Percentiles rank a stretch among this genome's conserved stretches.
phyloP scores from a whole-genome alignment of 371 early-diverging fungal genomes.

The Nematocida minor region DNA sequence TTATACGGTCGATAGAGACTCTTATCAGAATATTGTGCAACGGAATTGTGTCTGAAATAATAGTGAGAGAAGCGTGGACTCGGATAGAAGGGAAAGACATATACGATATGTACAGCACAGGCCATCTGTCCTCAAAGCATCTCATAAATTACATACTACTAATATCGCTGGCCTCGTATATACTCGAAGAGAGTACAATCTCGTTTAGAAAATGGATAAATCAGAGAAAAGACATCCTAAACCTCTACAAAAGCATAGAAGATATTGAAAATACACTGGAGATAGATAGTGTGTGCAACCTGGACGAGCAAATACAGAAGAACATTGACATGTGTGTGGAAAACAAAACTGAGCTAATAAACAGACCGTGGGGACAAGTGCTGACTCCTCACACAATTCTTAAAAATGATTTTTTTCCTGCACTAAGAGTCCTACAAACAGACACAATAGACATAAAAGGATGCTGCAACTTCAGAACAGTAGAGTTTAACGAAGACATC shows the following conservation, averaged over 20 bases:
- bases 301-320: not conserved
- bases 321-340: not conserved
- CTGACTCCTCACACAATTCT: conserved; percentile 70
- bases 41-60: conserved; percentile 5
- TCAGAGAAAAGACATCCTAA: conserved; percentile 36
- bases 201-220: conserved; percentile 42
- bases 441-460: conserved; percentile 57
- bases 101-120: not conserved
- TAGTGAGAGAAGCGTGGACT: not conserved
- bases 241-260: conserved; percentile 16
- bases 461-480: conserved; percentile 63
- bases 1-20: conserved; percentile 3
- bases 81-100: not conserved
- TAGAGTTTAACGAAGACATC: conserved; percentile 26
- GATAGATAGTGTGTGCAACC: not conserved
- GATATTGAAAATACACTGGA: not conserved
- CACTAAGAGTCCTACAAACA: conserved; percentile 23
- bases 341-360: conserved; percentile 8
- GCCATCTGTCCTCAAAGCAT: not conserved
- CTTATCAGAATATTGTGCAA: conserved; percentile 7
- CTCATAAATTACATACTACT: conserved; percentile 30
- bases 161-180: conserved; percentile 29
- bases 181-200: not conserved
- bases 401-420: conserved; percentile 70
- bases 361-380: conserved; percentile 68